phyloP scores from a whole-genome alignment of 2,329 filamentous ascomycete genomes.

The Cordyceps cateniannulata region DNA sequence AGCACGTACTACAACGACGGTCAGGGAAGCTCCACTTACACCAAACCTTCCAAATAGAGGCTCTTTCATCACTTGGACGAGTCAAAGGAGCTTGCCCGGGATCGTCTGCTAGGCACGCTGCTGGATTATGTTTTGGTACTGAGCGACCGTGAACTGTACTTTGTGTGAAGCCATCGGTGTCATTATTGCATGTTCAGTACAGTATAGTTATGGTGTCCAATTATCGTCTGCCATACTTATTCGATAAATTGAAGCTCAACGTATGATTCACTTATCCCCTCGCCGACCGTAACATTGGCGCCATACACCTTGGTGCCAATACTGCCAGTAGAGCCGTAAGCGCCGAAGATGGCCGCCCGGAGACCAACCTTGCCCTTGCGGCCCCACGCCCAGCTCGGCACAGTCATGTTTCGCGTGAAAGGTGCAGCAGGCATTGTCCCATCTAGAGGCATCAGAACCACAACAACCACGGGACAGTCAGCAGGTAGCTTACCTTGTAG shows the following conservation, averaged over 20 bases:
- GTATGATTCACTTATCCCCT: background rate
- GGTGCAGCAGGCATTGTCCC: background rate
- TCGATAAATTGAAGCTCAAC: background rate
- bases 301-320: background rate
- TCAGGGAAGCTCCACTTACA: constrained; percentile 53
- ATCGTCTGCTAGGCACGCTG: background rate
- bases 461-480: background rate
- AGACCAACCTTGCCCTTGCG: background rate
- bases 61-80: too few species aligned
- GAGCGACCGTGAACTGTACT: too few species aligned
- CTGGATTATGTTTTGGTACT: too few species aligned
- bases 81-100: background rate
- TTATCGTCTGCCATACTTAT: background rate
- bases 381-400: background rate
- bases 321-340: background rate
- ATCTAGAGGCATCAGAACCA: background rate
- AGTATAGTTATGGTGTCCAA: background rate
- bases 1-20: constrained; percentile 64
- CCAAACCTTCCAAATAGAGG: constrained; percentile 36
- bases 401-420: constrained; percentile 1
- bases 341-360: background rate
- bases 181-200: background rate
- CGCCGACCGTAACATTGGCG: background rate
- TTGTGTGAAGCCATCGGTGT: background rate
- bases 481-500: background rate